A percentile compares a stretch with the other conserved stretches of the same genome.
phyloP scores from a whole-genome alignment of 2,329 filamentous ascomycete genomes.

The Cladophialophora yegresii region DNA sequence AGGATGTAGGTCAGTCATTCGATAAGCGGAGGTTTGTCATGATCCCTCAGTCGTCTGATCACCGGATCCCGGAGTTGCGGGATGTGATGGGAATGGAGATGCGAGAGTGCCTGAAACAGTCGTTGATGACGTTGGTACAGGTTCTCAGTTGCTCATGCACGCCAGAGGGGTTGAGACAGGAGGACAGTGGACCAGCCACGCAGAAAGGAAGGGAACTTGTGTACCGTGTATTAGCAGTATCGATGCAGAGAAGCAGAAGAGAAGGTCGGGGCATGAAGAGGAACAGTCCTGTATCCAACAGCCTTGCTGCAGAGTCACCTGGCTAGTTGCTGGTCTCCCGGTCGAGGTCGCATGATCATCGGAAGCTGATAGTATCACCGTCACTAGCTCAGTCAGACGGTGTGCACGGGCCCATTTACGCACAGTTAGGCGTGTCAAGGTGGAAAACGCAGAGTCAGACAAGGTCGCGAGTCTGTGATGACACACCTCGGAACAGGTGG shows the following conservation, averaged over 20 bases:
- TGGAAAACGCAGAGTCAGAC: neutral
- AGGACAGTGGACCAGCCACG: conserved; percentile 11
- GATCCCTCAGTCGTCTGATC: neutral
- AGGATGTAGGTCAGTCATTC: conserved; percentile 7
- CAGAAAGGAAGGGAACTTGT: neutral
- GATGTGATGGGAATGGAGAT: neutral
- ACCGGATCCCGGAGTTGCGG: conserved; percentile 11
- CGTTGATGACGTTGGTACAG: conserved; percentile 3
- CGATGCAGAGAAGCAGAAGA: neutral
- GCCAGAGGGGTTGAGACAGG: neutral
- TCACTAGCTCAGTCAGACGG: neutral
- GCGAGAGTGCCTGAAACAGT: conserved; percentile 4
- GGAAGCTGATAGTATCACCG: too few species aligned
- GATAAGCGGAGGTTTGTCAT: neutral
- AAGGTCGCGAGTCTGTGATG: neutral
- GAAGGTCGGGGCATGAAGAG: too few species aligned
- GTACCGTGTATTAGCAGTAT: neutral
- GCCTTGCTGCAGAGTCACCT: neutral
- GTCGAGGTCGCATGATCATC: conserved; percentile 9
- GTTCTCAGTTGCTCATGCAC: neutral
- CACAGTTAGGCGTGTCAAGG: too few species aligned
- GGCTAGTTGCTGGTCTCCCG: neutral
- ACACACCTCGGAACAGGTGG: neutral
- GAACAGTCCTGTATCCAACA: neutral
- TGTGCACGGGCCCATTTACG: neutral